A percentile compares a stretch with the other conserved stretches of the same genome.
Conservation (phyloP, 1,284 basidiomycete species). For the Meripilus lineatus region DNA sequence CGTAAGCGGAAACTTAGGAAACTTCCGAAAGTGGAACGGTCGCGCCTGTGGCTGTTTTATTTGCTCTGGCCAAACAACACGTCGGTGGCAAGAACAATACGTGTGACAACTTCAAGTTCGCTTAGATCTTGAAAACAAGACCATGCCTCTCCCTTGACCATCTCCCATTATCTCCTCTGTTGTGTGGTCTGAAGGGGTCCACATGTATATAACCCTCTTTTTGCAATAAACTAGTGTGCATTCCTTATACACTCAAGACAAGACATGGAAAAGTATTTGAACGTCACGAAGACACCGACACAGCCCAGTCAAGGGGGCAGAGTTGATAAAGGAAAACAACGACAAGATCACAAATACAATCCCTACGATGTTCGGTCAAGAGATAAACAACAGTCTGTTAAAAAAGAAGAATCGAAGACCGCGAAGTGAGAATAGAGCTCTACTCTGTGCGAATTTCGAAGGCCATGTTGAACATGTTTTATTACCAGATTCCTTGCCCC, state of each 20-base stretch:
- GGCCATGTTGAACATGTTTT: background rate
- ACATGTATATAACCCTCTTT: constrained; percentile 6
- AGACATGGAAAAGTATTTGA: constrained; percentile 39
- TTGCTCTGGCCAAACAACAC: constrained; percentile 23
- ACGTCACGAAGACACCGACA: constrained; percentile 27
- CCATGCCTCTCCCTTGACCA: background rate
- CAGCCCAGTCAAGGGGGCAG: constrained; percentile 10
- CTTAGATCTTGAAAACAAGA: background rate
- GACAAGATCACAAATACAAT: constrained; percentile 25
- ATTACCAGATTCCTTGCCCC: constrained; percentile 22
- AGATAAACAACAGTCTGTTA: constrained; percentile 22
- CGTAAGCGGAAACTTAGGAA: background rate
- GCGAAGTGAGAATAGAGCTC: constrained; percentile 20
- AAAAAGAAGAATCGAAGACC: constrained; percentile 24
- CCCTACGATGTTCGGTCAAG: constrained; percentile 26
- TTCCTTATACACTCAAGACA: background rate
- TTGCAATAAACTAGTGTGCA: background rate
- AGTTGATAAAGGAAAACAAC: constrained; percentile 18
- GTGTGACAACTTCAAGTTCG: constrained; percentile 4
- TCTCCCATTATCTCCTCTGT: background rate
- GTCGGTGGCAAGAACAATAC: constrained; percentile 17
- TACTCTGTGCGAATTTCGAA: background rate
- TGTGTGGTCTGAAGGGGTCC: background rate
- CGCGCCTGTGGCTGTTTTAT: constrained; percentile 15
- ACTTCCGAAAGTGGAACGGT: background rate